Evolutionary conservation across 2,329 filamentous ascomycete genomes (phyloP), one percentile per base, ranked within the genome.

Genomic region (Talaromyces funiculosus): DNA sequence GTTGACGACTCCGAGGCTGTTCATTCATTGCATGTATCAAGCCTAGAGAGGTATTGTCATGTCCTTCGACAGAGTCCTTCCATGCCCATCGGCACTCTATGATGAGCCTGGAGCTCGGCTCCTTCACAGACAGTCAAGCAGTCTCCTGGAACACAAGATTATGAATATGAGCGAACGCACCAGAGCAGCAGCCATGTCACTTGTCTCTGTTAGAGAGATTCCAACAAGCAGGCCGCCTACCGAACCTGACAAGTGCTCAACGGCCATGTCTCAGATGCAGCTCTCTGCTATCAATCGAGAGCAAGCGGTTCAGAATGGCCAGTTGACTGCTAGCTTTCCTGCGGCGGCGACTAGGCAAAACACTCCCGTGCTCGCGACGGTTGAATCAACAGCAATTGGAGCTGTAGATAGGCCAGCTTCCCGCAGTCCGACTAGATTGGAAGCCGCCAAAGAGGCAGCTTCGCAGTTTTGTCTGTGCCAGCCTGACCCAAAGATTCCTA

Each of bases 401-500:
- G 20, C 43, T 29, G 43, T 67, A 29, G 67, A 71, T 24, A 69
- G 67, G 26, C 68, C 71, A 1, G 67, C 71, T 4, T 68, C 74
- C 1, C 71, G 69, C 12, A 74, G 72, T 58, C 73, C 74, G 0
- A 63, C 69, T 35, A 75, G 74, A 43, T 67, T 71, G 1, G 63
- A 64, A 18, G 64, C 67, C 20, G 73, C 74, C 16, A 75, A 71
- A 61, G 78, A 81, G 35, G 75, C 75, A 26, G 72, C 72, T 53
- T 71, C 75, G 29, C 80, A 85, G 65, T 83, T 88, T 64, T 89
- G 86, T 74, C 81, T 89, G 67, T 89, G 86, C 73, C 86, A 87
- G 67, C 85, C 86, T 40, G 86, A 88, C 68, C 86, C 86, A 24
- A 89, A 89, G 73, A 88, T 89, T 63, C 86, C 86, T 61, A 79